Evolutionary conservation across 2,329 filamentous ascomycete species (phyloP).

Genomic region (Hypoxylon sp.): DNA sequence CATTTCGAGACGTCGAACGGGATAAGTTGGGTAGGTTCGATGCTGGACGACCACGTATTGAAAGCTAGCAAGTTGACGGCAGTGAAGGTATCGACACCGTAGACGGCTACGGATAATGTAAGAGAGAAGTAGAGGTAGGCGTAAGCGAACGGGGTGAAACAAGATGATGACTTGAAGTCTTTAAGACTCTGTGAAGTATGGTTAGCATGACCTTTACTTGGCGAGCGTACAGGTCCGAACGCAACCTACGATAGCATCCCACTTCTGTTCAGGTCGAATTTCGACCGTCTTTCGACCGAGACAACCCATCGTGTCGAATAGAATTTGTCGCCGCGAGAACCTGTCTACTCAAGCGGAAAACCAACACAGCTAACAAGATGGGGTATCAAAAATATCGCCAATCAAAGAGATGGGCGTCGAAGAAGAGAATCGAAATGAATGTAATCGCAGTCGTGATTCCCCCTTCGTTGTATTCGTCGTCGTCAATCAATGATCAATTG

Average conservation of each 20-base stretch:
- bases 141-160: constrained; percentile 83
- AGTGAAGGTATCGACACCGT: constrained; percentile 91
- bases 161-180: constrained; percentile 89
- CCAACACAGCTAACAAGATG: constrained; percentile 40
- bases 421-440: constrained; percentile 38
- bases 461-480: constrained; percentile 38
- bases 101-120: constrained; percentile 83
- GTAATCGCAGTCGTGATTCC: constrained; percentile 38
- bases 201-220: constrained; percentile 22
- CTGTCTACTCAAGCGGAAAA: constrained; percentile 27
- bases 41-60: constrained; percentile 87
- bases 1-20: constrained; percentile 85
- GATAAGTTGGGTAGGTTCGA: constrained; percentile 78
- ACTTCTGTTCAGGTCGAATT: constrained; percentile 87
- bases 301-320: constrained; percentile 71
- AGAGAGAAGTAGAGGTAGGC: constrained; percentile 86
- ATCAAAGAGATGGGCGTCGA: constrained; percentile 34
- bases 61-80: constrained; percentile 92
- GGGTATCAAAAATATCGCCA: constrained; percentile 44
- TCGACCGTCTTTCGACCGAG: constrained; percentile 71
- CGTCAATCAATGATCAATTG: constrained; percentile 45
- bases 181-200: constrained; percentile 58
- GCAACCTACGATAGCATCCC: constrained; percentile 86
- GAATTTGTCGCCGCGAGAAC: constrained; percentile 27
- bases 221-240: constrained; percentile 3